Evolutionary conservation across 2,329 filamentous ascomycete species (phyloP), one percentile per base, ranked within the genome.

Genomic region (Aspergillus amoenus): DNA sequence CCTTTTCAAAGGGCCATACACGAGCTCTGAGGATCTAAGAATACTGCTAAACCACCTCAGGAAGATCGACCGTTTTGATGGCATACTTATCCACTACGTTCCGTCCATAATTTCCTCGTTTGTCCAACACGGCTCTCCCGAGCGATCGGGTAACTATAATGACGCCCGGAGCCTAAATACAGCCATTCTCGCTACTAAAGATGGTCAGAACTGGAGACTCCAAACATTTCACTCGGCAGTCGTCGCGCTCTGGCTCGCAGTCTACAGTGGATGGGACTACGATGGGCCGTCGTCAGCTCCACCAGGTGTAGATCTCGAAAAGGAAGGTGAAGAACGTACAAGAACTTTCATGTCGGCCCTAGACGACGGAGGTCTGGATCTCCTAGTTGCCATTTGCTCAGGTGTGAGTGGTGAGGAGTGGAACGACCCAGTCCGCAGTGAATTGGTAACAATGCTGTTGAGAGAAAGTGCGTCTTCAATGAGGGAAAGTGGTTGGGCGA

Each of bases 321-420:
- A 78, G 75, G 91, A 94, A 73, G 85, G 88, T 52, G 84, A 85
- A 48, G 82, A 87, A 62, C 82, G 91, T 58, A 86, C 88, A 2
- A 88, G 88, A 58, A 81, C 86, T 37, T 95, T 96, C 66, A 79
- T 88, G 53, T 86, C 90, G 52, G 84, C 89, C 3, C 76, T 97
- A 6, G 90, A 92, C 67, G 92, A 97, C 61, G 93, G 93, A 4
- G 92, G 91, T 5, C 90, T 99, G 61, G 92, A 97, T 69, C 96
- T 97, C 68, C 84, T 97, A 62, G 82, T 99, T 17, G 88, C 91
- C 0, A 82, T 96, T 46, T 90, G 91, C 52, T 87, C 91, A 30
- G 92, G 95, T 68, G 84, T 93, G 52, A 90, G 88, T 64, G 84
- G 88, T 3, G 85, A 88, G 39, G 88, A 93, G 64, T 96, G 92